Conservation (phyloP, 2,329 filamentous ascomycete species). For the Bipolaris gigantea region DNA sequence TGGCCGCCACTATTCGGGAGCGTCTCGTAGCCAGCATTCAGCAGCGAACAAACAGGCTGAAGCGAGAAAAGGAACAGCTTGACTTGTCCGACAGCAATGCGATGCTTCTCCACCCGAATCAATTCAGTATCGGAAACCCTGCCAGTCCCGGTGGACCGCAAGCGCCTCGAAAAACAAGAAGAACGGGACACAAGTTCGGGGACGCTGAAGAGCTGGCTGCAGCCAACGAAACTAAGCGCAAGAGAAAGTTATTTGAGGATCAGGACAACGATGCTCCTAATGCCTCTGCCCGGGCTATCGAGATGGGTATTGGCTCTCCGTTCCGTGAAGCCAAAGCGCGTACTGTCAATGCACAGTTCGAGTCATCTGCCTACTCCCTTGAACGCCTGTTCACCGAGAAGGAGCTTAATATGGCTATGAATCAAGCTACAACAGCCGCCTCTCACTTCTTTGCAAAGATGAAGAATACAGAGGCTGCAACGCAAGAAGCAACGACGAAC, state of each 20-base stretch:
- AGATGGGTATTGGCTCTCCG: slow-evolving; percentile 53
- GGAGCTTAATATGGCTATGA: slow-evolving; percentile 64
- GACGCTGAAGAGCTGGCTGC: slow-evolving; percentile 53
- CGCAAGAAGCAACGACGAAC: slow-evolving; percentile 35
- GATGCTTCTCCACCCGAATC: slow-evolving; percentile 65
- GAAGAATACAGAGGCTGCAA: slow-evolving; percentile 38
- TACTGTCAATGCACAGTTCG: slow-evolving; percentile 58
- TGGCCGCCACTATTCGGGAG: slow-evolving; percentile 62
- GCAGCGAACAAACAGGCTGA: slow-evolving; percentile 59
- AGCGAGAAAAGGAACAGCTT: slow-evolving; percentile 67
- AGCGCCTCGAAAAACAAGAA: slow-evolving; percentile 64
- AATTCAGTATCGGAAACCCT: slow-evolving; percentile 68
- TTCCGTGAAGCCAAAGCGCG: slow-evolving; percentile 58
- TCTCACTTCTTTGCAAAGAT: slow-evolving; percentile 61
- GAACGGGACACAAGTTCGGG: slow-evolving; percentile 60
- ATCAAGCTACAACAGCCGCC: slow-evolving; percentile 62
- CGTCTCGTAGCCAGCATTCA: slow-evolving; percentile 61
- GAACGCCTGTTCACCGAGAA: slow-evolving; percentile 69
- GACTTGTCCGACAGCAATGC: slow-evolving; percentile 69
- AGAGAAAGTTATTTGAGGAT: slow-evolving; percentile 60
- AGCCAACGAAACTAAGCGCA: slow-evolving; percentile 56
- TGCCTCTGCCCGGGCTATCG: slow-evolving; percentile 51
- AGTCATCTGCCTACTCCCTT: slow-evolving; percentile 62
- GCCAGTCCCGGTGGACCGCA: slow-evolving; percentile 63
- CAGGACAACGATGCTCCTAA: slow-evolving; percentile 63